These are phyloP conservation scores for Cyberlindnera mississippiensis DNA, from an alignment of 805 yeast genomes.

Conservation along the genomic window DNA sequence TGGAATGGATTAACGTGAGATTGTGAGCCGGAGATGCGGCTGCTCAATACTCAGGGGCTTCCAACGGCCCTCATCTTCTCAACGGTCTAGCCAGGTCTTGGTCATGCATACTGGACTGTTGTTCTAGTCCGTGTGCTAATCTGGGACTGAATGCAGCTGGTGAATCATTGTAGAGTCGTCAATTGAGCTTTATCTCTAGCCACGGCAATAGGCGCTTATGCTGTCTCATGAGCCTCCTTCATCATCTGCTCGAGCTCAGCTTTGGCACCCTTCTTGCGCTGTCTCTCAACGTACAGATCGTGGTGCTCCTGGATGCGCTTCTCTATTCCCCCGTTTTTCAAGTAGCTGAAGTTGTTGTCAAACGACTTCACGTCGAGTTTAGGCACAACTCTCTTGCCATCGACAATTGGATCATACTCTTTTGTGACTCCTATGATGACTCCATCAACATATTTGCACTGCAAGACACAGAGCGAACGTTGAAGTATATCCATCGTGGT, in stretches of 20 bases:
- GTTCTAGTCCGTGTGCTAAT: no score
- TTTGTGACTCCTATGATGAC: constrained; percentile 44
- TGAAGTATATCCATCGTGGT: constrained; percentile 89
- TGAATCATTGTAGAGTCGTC: no score
- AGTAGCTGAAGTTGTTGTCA: constrained; percentile 55
- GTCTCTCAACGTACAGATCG: constrained; percentile 78
- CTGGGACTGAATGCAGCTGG: no score
- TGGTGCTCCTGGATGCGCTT: constrained; percentile 67
- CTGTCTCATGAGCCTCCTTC: constrained; percentile 14
- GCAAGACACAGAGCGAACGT: constrained; percentile 81
- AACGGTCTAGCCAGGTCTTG: no score
- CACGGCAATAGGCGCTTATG: no score
- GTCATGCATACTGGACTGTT: no score
- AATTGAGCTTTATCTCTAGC: no score
- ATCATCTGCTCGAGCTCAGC: constrained; percentile 43
- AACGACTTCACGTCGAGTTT: constrained; percentile 30
- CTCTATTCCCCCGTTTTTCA: constrained; percentile 70
- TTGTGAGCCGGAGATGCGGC: no score
- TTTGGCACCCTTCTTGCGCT: constrained; percentile 82
- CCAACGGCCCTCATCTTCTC: no score
- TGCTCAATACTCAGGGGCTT: no score
- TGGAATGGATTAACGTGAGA: no score
- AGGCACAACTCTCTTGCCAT: neutral
- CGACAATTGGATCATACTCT: constrained; percentile 9
- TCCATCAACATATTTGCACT: constrained; percentile 81